Percentiles rank a stretch among this genome's conserved stretches.
phyloP scores from a whole-genome alignment of 495 filamentous ascomycete genomes.

The Usnea hakonensis region DNA sequence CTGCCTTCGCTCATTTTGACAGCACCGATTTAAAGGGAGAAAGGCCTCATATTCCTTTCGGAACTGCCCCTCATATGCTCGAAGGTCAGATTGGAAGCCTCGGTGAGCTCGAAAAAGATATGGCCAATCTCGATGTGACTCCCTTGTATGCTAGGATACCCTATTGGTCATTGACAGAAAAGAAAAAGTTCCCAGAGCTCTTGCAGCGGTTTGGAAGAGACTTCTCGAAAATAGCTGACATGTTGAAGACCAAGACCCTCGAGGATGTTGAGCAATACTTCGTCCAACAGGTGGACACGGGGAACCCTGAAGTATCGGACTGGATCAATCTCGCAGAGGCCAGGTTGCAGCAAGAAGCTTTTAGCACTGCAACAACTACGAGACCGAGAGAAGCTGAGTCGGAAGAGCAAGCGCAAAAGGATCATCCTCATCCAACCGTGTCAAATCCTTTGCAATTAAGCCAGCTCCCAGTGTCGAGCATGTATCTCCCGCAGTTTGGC shows the following conservation, averaged over 20 bases:
- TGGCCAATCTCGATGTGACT: background rate
- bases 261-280: slow-evolving; percentile 10
- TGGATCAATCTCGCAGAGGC: background rate
- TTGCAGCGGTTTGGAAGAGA: slow-evolving; percentile 8
- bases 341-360: background rate
- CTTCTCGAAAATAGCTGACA: slow-evolving; percentile 5
- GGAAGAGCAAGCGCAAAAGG: background rate
- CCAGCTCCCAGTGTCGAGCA: background rate
- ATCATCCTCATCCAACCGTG: background rate
- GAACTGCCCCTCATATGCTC: no score
- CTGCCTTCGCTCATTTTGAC: slow-evolving; percentile 4
- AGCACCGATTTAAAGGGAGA: background rate
- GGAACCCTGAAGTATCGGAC: background rate
- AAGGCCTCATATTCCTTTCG: no score
- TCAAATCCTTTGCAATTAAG: background rate
- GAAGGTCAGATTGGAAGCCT: background rate
- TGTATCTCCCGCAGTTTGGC: background rate
- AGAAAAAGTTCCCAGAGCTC: slow-evolving; percentile 6
- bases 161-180: slow-evolving; percentile 11
- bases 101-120: background rate
- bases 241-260: slow-evolving; percentile 8
- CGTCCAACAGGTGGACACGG: background rate
- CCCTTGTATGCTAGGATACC: background rate
- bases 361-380: background rate
- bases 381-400: background rate